Percentiles rank a stretch among this genome's conserved stretches.
These are phyloP conservation scores for Persicaria maculosa DNA, from an alignment of 148 eudicot genomes.

Conservation along the genomic window DNA sequence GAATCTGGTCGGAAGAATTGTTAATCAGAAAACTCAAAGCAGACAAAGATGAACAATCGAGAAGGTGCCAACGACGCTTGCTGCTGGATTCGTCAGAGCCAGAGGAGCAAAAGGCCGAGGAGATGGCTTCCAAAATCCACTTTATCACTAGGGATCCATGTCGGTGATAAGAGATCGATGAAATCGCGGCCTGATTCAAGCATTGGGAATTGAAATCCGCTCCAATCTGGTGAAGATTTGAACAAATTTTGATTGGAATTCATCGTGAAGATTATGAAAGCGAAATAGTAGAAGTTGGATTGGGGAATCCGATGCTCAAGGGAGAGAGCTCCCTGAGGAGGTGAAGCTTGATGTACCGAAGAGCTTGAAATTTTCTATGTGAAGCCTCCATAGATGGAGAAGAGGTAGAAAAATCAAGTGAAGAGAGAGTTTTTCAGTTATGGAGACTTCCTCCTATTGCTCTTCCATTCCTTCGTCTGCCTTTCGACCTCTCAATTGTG, in stretches of 20 bases:
- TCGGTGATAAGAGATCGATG: constrained; percentile 1
- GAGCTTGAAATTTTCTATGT: constrained; percentile 22
- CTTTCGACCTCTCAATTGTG: too few species aligned
- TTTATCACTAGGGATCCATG: not conserved
- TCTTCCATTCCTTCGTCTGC: too few species aligned
- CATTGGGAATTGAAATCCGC: not conserved
- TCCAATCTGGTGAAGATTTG: not conserved
- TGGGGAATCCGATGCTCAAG: too few species aligned
- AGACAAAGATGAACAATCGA: too few species aligned
- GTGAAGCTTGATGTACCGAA: constrained; percentile 34
- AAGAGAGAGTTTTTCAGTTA: too few species aligned
- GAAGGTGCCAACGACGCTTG: too few species aligned
- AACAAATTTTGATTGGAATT: constrained; percentile 8
- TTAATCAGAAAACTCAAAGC: too few species aligned
- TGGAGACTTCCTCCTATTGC: too few species aligned
- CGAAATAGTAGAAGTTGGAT: constrained; percentile 4
- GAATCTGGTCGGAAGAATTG: too few species aligned
- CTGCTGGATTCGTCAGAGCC: too few species aligned
- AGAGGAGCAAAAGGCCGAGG: too few species aligned
- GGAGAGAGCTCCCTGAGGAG: constrained; percentile 35
- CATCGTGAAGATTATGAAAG: constrained; percentile 10
- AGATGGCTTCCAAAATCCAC: too few species aligned
- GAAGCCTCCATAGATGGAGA: constrained; percentile 20
- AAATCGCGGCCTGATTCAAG: not conserved
- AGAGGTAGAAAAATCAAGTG: not conserved